Evolutionary conservation across 1,284 basidiomycete genomes (phyloP).

Genomic region (Coniophora puteana): DNA sequence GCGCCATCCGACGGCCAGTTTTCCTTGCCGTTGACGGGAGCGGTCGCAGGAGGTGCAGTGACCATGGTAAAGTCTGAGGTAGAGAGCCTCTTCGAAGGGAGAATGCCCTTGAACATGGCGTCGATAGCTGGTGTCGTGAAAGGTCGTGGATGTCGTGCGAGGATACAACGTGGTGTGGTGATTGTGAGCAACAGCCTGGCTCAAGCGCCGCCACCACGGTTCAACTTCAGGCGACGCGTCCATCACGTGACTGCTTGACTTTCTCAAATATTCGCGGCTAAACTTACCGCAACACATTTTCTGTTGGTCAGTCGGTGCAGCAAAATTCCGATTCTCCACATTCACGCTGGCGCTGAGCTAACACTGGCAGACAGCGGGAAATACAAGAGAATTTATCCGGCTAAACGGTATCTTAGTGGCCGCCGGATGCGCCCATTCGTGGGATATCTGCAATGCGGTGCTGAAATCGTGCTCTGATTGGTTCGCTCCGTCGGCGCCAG

Average conservation of each 20-base stretch:
- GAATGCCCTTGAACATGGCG: conserved; percentile 70
- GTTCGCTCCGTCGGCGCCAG: too few species aligned
- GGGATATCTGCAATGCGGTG: too few species aligned
- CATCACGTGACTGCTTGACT: conserved; percentile 30
- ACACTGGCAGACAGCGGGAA: too few species aligned
- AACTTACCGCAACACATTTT: too few species aligned
- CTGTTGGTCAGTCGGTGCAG: too few species aligned
- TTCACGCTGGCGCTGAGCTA: too few species aligned
- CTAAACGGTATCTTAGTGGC: too few species aligned
- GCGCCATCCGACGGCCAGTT: conserved; percentile 34
- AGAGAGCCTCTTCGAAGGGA: conserved; percentile 59
- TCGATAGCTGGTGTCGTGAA: conserved; percentile 5
- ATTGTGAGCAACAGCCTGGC: background rate
- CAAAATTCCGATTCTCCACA: too few species aligned
- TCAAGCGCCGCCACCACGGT: conserved; percentile 18
- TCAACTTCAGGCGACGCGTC: conserved; percentile 26
- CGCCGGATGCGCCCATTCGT: too few species aligned
- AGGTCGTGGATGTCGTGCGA: conserved; percentile 4
- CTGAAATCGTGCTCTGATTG: too few species aligned
- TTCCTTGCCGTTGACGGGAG: conserved; percentile 58
- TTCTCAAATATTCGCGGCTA: too few species aligned
- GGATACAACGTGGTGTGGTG: background rate
- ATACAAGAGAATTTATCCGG: too few species aligned
- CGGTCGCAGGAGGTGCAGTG: conserved; percentile 45
- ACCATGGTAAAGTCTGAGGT: conserved; percentile 71